phyloP scores from a whole-genome alignment of 805 yeast species.

The Babjeviella inositovora region DNA sequence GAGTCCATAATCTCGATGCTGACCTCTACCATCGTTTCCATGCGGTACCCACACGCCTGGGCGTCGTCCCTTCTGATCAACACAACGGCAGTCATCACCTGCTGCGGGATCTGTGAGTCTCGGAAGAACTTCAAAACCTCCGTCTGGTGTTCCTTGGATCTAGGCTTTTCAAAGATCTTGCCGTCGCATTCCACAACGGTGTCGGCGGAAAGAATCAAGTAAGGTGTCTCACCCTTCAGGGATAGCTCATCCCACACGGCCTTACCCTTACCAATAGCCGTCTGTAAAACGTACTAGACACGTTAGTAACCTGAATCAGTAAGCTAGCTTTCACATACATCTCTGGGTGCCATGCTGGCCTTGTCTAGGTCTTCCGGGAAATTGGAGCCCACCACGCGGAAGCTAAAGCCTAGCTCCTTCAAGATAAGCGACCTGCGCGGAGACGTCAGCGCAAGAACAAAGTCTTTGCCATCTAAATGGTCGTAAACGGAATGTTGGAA shows the following conservation, averaged over 20 bases:
- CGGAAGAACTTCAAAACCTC: slow-evolving; percentile 28
- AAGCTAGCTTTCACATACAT: slow-evolving; percentile 10
- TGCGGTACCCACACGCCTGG: slow-evolving; percentile 3
- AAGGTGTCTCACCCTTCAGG: slow-evolving; percentile 4
- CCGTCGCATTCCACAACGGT: slow-evolving; percentile 54
- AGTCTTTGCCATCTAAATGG: slow-evolving; percentile 7
- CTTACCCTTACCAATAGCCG: slow-evolving; percentile 53
- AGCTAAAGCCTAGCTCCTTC: slow-evolving; percentile 34
- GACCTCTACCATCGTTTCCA: slow-evolving; percentile 17
- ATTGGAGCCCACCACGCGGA: slow-evolving; percentile 37
- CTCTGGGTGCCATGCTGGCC: slow-evolving; percentile 21
- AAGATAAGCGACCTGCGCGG: slow-evolving; percentile 71
- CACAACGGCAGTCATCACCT: slow-evolving; percentile 38
- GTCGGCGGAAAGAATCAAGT: slow-evolving; percentile 51
- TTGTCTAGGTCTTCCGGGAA: slow-evolving; percentile 71
- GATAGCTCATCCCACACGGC: slow-evolving; percentile 34
- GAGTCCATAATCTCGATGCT: slow-evolving; percentile 22
- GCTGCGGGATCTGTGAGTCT: slow-evolving; percentile 23
- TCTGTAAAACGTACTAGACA: slow-evolving; percentile 42
- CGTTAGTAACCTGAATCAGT: slow-evolving; percentile 4
- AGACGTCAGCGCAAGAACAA: slow-evolving; percentile 73
- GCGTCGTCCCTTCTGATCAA: slow-evolving; percentile 12
- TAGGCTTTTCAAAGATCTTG: slow-evolving; percentile 68
- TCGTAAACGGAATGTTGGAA: slow-evolving; percentile 12
- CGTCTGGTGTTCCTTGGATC: slow-evolving; percentile 29